A percentile compares a stretch with the other conserved stretches of the same genome.
Evolutionary conservation across 140 eudicot genomes (phyloP).

Genomic region (Bidens hawaiensis): DNA sequence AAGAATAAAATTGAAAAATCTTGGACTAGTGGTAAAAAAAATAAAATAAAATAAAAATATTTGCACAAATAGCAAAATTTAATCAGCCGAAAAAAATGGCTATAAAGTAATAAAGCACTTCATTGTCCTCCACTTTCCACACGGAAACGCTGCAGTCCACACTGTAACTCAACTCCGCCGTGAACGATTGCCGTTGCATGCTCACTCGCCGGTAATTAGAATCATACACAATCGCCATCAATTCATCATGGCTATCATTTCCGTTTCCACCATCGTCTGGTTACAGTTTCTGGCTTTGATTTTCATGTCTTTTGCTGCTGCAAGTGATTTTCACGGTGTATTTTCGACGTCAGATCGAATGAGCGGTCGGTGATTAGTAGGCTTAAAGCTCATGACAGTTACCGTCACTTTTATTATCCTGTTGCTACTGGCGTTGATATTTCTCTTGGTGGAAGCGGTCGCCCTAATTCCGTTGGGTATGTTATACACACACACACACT

Average conservation of each 20-base stretch:
- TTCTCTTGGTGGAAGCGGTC: constrained; percentile 63
- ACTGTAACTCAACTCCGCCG: background rate
- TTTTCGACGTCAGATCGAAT: constrained; percentile 38
- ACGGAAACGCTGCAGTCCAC: no score
- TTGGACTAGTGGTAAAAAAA: no score
- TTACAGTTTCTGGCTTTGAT: constrained; percentile 8
- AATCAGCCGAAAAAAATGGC: no score
- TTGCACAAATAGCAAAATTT: no score
- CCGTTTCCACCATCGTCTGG: background rate
- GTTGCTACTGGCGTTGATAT: constrained; percentile 57
- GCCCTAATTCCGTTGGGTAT: constrained; percentile 63
- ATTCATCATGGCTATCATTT: no score
- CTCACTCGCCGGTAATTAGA: background rate
- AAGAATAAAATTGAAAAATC: no score
- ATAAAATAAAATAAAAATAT: no score
- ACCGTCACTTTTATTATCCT: constrained; percentile 46
- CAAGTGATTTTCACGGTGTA: constrained; percentile 32
- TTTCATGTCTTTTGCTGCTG: constrained; percentile 10
- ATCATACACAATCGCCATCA: background rate
- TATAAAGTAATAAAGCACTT: no score
- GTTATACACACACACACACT: background rate
- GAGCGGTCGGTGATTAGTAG: constrained; percentile 36
- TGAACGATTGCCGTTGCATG: no score
- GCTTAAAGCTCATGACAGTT: constrained; percentile 54
- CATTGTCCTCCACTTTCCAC: no score